Base-by-base conservation (phyloP, 768 basidiomycete species). In the Tubosaeta sp. region DNA sequence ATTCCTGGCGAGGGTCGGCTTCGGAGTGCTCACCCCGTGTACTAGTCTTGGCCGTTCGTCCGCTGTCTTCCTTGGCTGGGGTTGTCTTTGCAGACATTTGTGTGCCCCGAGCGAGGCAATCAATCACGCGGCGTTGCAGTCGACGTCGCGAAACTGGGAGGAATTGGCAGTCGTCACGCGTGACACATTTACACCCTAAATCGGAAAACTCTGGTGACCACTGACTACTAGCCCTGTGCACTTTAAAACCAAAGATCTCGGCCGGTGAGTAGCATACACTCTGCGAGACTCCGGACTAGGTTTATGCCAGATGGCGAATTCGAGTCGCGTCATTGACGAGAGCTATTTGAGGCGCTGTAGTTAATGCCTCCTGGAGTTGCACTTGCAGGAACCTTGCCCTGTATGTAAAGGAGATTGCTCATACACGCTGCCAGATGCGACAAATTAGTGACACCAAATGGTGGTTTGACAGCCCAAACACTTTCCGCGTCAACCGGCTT, bases 401-500 rank as follows among this genome's bases (percentile, higher is more conserved):
- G 73, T 51, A 94, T 65, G 0, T 69, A 61, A 2, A 67, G 53
- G 67, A 87, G 94, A 18, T 76, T 75, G 1, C 73, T n/a, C n/a
- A n/a, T n/a, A n/a, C n/a, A n/a, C n/a, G n/a, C n/a, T n/a, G n/a
- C n/a, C n/a, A n/a, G n/a, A n/a, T n/a, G n/a, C n/a, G n/a, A n/a
- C n/a, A n/a, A n/a, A n/a, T n/a, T n/a, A n/a, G n/a, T n/a, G n/a
- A n/a, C n/a, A n/a, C n/a, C n/a, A n/a, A n/a, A n/a, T n/a, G n/a
- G n/a, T n/a, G n/a, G 53, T 46, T 66, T 71, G 21, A 65, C 59
- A 35, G 71, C 84, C 77, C 84, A 90, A 19, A 96, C 73, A 13
- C 77, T 73, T 6, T 94, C 94, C 1, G 81, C 77, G 67, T 95
- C 94, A 35, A 94, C 84, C 12, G 38, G 44, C 31, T 59, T 67